These are phyloP conservation scores for Urtica urens DNA, from an alignment of 306 rosid species.

Conservation along the genomic window DNA sequence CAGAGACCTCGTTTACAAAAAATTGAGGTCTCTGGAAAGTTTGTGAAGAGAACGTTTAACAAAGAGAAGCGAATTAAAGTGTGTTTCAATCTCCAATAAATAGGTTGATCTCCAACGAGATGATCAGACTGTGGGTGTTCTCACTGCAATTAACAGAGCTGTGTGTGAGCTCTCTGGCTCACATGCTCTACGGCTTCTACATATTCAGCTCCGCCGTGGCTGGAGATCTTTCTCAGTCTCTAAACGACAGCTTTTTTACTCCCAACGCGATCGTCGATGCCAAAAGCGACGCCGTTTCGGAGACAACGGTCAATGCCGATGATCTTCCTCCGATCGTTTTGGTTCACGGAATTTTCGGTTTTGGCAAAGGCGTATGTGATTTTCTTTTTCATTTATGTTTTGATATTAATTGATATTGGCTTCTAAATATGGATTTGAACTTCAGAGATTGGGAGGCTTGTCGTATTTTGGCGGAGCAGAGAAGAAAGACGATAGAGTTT, in stretches of 20 bases:
- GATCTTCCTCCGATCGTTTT: conserved; percentile 80
- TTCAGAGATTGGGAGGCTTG: conserved; percentile 68
- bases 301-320: conserved; percentile 3
- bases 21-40: conserved; percentile 4
- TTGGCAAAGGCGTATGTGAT: conserved; percentile 76
- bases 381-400: not conserved
- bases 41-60: not conserved
- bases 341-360: conserved; percentile 95
- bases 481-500: conserved; percentile 91
- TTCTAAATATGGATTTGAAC: not conserved
- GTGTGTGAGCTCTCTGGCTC: conserved; percentile 56
- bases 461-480: conserved; percentile 97
- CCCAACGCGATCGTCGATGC: conserved; percentile 19
- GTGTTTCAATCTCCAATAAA: not conserved
- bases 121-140: conserved; percentile 53
- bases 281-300: not conserved
- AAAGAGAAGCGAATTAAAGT: not conserved
- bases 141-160: conserved; percentile 54
- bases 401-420: not conserved
- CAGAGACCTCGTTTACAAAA: conserved; percentile 1
- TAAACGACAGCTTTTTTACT: conserved; percentile 36
- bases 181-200: conserved; percentile 73
- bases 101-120: conserved; percentile 9
- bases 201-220: conserved; percentile 86
- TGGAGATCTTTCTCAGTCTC: conserved; percentile 53